These are phyloP conservation scores for Pistacia vera DNA, from an alignment of 345 rosid genomes.

Conservation along the genomic window DNA sequence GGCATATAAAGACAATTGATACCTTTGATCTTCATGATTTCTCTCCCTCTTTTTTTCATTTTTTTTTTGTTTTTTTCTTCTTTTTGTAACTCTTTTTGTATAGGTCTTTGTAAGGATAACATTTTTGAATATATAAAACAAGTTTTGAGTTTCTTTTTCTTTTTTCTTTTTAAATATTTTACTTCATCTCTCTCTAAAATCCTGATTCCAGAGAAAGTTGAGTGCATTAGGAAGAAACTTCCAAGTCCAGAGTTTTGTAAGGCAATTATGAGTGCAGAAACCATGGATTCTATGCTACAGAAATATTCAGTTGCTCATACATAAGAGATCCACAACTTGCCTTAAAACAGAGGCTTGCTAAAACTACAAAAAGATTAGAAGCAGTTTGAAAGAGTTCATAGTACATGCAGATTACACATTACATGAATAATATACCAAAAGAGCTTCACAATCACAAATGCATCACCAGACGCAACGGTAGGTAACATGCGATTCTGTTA, in stretches of 20 bases:
- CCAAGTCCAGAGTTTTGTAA: not conserved
- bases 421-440: no score
- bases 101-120: no score
- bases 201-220: not conserved
- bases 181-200: not conserved
- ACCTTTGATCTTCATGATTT: no score
- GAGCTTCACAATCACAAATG: not conserved
- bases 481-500: constrained; percentile 43
- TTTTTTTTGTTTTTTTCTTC: no score
- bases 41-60: no score
- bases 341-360: not conserved
- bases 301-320: not conserved
- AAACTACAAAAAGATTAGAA: not conserved
- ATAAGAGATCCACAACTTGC: not conserved
- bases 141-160: no score
- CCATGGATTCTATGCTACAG: not conserved
- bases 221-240: not conserved
- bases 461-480: constrained; percentile 57
- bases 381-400: not conserved
- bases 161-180: no score
- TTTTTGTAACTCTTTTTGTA: no score
- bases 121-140: no score
- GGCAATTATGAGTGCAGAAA: not conserved
- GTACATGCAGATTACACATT: not conserved
- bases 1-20: no score